Base-by-base conservation (phyloP, 139 green algal species). In the Gonium pectorale region DNA sequence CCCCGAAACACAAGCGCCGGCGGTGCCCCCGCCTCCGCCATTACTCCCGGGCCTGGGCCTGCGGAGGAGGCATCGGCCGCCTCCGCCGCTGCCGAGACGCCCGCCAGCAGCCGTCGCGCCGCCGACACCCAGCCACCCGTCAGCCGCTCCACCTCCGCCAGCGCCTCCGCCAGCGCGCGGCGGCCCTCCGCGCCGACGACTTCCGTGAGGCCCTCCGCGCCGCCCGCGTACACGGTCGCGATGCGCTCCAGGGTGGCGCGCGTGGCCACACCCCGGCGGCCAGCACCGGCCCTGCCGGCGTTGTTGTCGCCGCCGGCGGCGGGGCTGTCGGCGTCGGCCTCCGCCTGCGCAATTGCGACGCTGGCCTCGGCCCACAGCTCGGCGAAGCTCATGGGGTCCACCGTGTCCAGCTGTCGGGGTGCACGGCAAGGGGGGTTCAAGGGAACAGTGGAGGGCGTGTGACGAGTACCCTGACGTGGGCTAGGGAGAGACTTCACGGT, bases 81-180 rank as follows among this genome's bases (percentile, higher is more conserved):
- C n/a, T n/a, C 77, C 2, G 26, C 78, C 31, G 63, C 62, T 7
- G 63, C 33, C 33, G 33, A 40, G 9, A 84, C 62, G 24, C n/a
- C 63, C 1, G 40, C 35, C 63, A 84, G 44, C 44, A 84, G 78
- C 44, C 64, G 62, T 33, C 62, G 62, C 44, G 44, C 78, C 43
- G 78, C 78, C 35, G 78, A 62, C 31, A 75, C 62, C 78, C 78
- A 84, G 78, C 78, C 78, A 63, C 63, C 78, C 44, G 63, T 84
- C 7, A 84, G 44, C n/a, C 22, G 29, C 62, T 74, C 78, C 33
- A 35, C 78, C 21, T 84, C 78, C 19, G 43, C 78, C 62, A 84
- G 27, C 35, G 43, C 26, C 21, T 5, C 37, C 44, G 62, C 44
- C 31, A 44, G 63, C 33, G 24, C 27, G n/a, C 41, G n/a, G 44